A percentile compares a stretch with the other conserved stretches of the same genome.
These are phyloP conservation scores for Microdochium bolleyi DNA, from an alignment of 2,329 filamentous ascomycete genomes.

Conservation along the genomic window DNA sequence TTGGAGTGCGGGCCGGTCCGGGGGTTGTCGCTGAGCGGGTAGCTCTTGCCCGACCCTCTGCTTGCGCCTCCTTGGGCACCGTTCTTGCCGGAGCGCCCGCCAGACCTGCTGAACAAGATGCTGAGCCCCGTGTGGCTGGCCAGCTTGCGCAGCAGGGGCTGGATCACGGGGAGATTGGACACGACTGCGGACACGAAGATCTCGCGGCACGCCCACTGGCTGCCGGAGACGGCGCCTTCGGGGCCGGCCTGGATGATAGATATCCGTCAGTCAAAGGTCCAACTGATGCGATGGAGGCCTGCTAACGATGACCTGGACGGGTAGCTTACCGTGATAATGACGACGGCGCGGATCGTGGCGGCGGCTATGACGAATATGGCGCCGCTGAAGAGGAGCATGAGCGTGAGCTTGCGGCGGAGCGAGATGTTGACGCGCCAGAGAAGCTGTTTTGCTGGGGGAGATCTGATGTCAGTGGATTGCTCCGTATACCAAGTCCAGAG, in stretches of 20 bases:
- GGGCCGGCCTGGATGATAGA: slow-evolving; percentile 16
- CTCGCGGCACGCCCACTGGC: slow-evolving; percentile 26
- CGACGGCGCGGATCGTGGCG: slow-evolving; percentile 35
- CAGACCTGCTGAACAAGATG: slow-evolving; percentile 6
- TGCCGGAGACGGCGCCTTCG: slow-evolving; percentile 9
- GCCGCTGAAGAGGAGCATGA: slow-evolving; percentile 37
- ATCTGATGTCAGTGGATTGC: too few relatives aligned
- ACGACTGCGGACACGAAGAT: slow-evolving; percentile 28
- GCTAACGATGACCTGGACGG: too few relatives aligned
- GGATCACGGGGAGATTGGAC: slow-evolving; percentile 20
- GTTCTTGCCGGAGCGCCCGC: neutral
- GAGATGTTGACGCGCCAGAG: slow-evolving; percentile 35
- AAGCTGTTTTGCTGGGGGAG: slow-evolving; percentile 18
- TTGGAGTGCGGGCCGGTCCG: neutral
- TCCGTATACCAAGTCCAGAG: too few relatives aligned
- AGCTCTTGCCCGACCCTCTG: neutral
- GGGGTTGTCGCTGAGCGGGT: slow-evolving; percentile 4
- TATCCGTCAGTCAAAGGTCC: too few relatives aligned
- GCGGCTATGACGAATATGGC: slow-evolving; percentile 39
- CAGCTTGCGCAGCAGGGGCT: slow-evolving; percentile 10
- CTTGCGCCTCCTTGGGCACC: neutral
- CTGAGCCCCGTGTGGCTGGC: slow-evolving; percentile 8
- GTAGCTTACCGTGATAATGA: slow-evolving; percentile 18
- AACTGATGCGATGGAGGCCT: too few relatives aligned
- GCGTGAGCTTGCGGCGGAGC: slow-evolving; percentile 26